These are phyloP conservation scores for Pseudozyma sp. DNA, from an alignment of 1,284 basidiomycete species.

Conservation along the genomic window DNA sequence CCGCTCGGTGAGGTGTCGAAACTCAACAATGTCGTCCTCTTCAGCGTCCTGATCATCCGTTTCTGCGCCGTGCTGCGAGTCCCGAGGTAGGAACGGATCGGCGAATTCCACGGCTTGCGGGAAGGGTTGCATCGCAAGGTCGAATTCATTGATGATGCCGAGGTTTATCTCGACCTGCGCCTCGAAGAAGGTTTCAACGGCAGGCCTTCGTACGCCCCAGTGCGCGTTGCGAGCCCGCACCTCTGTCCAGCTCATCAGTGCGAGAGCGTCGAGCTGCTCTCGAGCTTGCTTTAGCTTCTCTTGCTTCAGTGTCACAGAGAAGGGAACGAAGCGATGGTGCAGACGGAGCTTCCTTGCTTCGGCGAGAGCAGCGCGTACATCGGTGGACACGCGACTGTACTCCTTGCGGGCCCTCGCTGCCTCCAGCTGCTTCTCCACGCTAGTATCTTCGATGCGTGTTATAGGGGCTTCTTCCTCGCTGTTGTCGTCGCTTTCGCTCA, in stretches of 20 bases:
- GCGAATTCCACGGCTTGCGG: background rate
- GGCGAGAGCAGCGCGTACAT: background rate
- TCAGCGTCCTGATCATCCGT: background rate
- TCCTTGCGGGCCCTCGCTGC: background rate
- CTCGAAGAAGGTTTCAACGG: no score
- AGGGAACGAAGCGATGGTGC: conserved; percentile 6
- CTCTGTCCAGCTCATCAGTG: background rate
- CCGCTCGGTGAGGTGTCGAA: background rate
- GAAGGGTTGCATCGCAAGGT: no score
- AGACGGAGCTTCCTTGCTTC: conserved; percentile 1
- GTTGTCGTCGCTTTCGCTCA: background rate
- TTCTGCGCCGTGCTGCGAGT: background rate
- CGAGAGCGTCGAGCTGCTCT: background rate
- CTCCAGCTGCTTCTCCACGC: background rate
- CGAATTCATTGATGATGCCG: no score
- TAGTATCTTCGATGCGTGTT: conserved; percentile 8
- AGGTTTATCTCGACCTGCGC: no score
- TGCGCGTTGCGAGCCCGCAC: background rate
- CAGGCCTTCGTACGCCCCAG: background rate
- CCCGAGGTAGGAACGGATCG: background rate
- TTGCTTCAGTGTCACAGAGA: background rate
- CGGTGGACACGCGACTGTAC: background rate
- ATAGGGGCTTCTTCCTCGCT: conserved; percentile 2
- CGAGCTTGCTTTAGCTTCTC: background rate
- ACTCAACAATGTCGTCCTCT: background rate